Evolutionary conservation across 345 rosid species (phyloP), one percentile per base, ranked within the genome.

Genomic region (Syzygium jambos): DNA sequence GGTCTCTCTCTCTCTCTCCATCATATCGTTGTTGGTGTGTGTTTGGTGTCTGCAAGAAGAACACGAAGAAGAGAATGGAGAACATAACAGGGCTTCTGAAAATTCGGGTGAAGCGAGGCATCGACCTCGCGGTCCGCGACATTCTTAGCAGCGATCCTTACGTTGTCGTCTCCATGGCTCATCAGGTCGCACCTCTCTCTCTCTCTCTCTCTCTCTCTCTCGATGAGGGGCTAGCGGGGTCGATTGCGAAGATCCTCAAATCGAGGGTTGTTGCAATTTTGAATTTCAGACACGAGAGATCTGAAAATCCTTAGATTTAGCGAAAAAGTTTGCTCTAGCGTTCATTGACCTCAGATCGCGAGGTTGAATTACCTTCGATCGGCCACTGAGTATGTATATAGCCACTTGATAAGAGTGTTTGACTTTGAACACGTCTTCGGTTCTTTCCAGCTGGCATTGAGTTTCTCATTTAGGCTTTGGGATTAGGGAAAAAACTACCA

Each of bases 91-190:
- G 96, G 49, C 92, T 93, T 88, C 87, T 94, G 30, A 91, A 88
- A 61, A 85, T 94, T 80, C 86, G 88, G 85, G 93, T 94, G 84
- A 86, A 73, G 87, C 90, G 55, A 89, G 96, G 95, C 59, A 88
- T 83, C 88, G 90, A 92, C 88, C 93, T 94, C n/a, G 92, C 90
- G 63, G 85, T 85, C 49, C 85, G 94, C 10, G 94, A 94, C 86
- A 5, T 92, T 85, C 13, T 29, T 29, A 91, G 86, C 91, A 93
- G 95, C 87, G 94, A 94, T 53, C 95, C 96, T 89, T 93, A 91
- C 83, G 94, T 92, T 16, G 88, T 90, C 90, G 13, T 94, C 88
- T 88, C 92, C 88, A 89, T 88, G 89, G 94, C 90, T 13, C 29
- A 82, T 15, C 95, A 95, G 93, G 95, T 84, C 87, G n/a, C 17